Percentiles rank a stretch among this genome's conserved stretches.
Evolutionary conservation across 83 land plant species (phyloP).

Genomic region (Picea abies): DNA sequence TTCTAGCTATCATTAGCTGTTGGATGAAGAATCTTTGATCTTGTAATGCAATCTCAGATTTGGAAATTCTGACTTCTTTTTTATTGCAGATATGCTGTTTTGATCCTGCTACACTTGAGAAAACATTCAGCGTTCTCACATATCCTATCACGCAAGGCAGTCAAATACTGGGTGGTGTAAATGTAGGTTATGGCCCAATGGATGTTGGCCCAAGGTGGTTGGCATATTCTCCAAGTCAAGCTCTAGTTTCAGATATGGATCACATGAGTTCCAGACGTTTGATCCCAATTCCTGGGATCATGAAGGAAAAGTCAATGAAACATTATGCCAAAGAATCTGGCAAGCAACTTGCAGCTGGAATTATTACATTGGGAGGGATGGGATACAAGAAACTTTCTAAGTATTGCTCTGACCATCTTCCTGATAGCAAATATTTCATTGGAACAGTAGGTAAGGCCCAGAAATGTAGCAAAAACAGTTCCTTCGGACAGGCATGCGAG

Average conservation of each 20-base stretch:
- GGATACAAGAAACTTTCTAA: constrained; percentile 78
- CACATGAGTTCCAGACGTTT: constrained; percentile 84
- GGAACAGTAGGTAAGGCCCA: constrained; percentile 36
- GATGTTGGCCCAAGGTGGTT: constrained; percentile 94
- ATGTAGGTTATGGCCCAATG: constrained; percentile 80
- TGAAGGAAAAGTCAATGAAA: constrained; percentile 66
- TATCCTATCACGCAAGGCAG: constrained; percentile 54
- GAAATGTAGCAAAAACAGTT: constrained; percentile 33
- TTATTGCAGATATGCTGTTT: constrained; percentile 53
- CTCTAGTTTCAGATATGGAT: constrained; percentile 52
- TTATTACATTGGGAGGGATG: constrained; percentile 82
- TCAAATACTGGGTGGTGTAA: constrained; percentile 41
- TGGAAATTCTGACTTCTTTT: background rate
- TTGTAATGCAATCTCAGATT: background rate
- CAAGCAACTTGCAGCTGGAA: constrained; percentile 91
- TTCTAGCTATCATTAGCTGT: no score
- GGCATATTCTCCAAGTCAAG: constrained; percentile 89
- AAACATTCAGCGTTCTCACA: constrained; percentile 80
- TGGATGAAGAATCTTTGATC: no score
- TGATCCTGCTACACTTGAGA: constrained; percentile 82
- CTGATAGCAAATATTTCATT: constrained; percentile 53
- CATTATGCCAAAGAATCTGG: constrained; percentile 96
- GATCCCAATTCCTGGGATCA: constrained; percentile 27
- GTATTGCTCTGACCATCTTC: constrained; percentile 79
- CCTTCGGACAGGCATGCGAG: constrained; percentile 51